A percentile compares a stretch with the other conserved stretches of the same genome.
Evolutionary conservation across 371 early-diverging fungal species (phyloP).

Genomic region (Basidiobolus meristosporus): DNA sequence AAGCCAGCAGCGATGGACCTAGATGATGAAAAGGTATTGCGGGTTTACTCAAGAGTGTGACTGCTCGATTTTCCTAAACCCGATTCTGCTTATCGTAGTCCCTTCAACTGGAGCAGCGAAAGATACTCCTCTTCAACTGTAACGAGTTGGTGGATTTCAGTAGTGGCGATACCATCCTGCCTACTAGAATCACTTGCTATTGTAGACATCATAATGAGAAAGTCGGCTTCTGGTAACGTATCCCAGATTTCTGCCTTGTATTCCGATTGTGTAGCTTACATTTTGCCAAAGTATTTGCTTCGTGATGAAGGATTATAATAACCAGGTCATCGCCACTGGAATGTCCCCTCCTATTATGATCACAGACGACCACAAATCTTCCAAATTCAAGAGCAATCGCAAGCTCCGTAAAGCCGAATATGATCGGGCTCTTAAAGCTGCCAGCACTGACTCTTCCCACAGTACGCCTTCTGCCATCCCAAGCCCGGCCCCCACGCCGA

Average conservation of each 20-base stretch:
- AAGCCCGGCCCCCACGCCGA: conserved; percentile 8
- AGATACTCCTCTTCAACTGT: conserved; percentile 71
- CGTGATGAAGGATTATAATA: conserved; percentile 42
- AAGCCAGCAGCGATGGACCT: too few species aligned
- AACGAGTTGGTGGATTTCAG: conserved; percentile 69
- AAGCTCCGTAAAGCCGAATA: background rate
- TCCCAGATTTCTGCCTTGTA: background rate
- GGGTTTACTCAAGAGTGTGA: too few species aligned
- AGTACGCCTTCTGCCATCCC: background rate
- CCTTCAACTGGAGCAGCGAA: conserved; percentile 39
- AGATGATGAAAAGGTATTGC: too few species aligned
- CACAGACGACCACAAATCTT: conserved; percentile 89
- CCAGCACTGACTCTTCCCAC: background rate
- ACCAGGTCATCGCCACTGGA: conserved; percentile 52
- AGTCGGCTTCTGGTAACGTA: conserved; percentile 48
- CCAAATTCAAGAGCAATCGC: conserved; percentile 21
- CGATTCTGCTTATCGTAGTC: too few species aligned
- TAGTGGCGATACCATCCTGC: conserved; percentile 74
- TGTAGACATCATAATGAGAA: conserved; percentile 86
- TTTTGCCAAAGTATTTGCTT: conserved; percentile 32
- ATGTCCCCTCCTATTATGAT: conserved; percentile 87
- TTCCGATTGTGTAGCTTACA: background rate
- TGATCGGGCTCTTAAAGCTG: conserved; percentile 3
- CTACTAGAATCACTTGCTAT: conserved; percentile 88
- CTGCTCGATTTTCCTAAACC: too few species aligned